Base-by-base conservation (phyloP, 306 rosid species). In the Lathyrus tuberosus region DNA sequence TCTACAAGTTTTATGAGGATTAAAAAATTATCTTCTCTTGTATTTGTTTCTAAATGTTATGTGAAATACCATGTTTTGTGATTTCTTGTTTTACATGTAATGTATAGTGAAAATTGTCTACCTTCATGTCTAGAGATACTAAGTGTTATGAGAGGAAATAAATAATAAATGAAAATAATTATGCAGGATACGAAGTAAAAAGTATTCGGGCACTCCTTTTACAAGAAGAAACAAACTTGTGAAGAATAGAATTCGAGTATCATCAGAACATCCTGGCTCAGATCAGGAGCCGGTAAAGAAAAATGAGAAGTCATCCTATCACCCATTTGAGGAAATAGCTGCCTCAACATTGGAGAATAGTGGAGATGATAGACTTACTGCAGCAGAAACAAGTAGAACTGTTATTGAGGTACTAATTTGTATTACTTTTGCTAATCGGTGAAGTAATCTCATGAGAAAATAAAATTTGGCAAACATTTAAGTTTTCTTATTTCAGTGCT, bases 301-400 rank as follows among this genome's bases (percentile, higher is more conserved):
- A 56, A 87, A 87, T 76, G 96, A 79, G 67, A 86, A 75, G 82
- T 22, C 90, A 24, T 86, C 84, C 58, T 94, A 94, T 77, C 99
- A 94, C 79, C 99, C 99, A 35, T 88, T 77, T 83, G 99, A 94
- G 71, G 99, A 91, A 41, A 75, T 88, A 44, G 78, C 83, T 0
- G 80, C 75, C 33, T 75, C 89, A 10, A 83, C 75, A 47, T 60
- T 74, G 17, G 94, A 80, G 72, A 77, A 59, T 69, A 53, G 53
- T 74, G 97, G 57, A 33, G 94, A 86, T 77, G 90, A 81, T 67
- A 81, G 49, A 67, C 99, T 87, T 71, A 88, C 88, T 6, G 70
- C 89, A 10, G 92, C 93, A 62, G 99, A 94, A 83, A 82, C 88
- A 73, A 75, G 88, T 53, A 87, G 99, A 81, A 94, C 99, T 67